Evolutionary conservation across 179 eudicot species (phyloP), one percentile per base, ranked within the genome.

Genomic region (Silene coronaria): DNA sequence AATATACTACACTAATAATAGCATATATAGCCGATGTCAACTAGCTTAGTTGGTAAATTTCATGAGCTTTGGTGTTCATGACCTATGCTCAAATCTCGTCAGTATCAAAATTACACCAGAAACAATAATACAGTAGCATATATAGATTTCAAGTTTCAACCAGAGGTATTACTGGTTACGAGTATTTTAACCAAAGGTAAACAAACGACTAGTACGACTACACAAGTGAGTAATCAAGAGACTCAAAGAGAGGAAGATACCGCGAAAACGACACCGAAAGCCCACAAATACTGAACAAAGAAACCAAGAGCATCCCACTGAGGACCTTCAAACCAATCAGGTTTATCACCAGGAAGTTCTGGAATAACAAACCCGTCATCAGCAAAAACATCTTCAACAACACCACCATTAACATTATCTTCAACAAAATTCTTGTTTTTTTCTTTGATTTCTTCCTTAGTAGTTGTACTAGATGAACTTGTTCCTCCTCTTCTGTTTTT

Each of bases 281-380:
- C 99, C 99, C 99, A 95, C 89, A 95, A 60, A 73, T 95, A 95
- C 84, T 95, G 93, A n/a, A 90, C 81, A 74, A 95, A 81, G 83
- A 95, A 90, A 0, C 99, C 99, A 51, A 95, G 67, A 48, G 60
- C 85, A 72, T 95, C 97, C 96, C 91, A 89, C 69, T 95, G 80
- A 57, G 92, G 75, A 0, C 99, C 99, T 72, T 95, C 99, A 92
- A 92, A 95, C 71, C 87, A 87, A 58, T 89, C 88, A 59, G 86
- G 80, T 73, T 86, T 42, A 16, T 42, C 72, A 5, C 99, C 97
- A 0, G 91, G 93, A 67, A 92, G 87, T 63, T 87, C 85, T 23
- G 96, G 93, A 89, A 92, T 38, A 26, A 88, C 82, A 71, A 78
- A 85, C 32, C 91, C 98, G 75, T 90, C 94, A 81, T 80, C 85